Base-by-base conservation (phyloP, 345 rosid species). In the Populus ilicifolia region DNA sequence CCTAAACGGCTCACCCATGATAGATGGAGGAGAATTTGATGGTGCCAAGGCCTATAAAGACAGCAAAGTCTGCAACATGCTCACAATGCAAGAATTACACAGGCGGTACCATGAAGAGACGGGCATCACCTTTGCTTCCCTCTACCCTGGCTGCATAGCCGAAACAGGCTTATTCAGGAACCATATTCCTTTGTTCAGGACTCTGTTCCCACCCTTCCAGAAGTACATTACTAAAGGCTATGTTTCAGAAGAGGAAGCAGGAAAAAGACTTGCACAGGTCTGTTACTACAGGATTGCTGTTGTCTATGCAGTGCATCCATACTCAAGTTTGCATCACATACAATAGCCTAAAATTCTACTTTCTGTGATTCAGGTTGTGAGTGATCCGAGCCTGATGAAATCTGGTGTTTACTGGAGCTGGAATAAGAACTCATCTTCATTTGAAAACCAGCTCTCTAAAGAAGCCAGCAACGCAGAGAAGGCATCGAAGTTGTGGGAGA, bases 21-120 rank as follows among this genome's bases (percentile, higher is more conserved):
- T 95, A 33, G 98, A 95, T 66, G 99, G 99, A 18, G 99, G 94
- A 50, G 93, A 90, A 2, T 95, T 84, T 20, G 99, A 95, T 74
- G 99, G 99, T 68, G 99, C 99, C 35, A 95, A 95, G 83, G 97
- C 99, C 73, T 93, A 95, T 83, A 95, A 93, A 83, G 99, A 95
- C 86, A 95, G 99, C 84, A 95, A 95, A 79, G 98, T 95, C 59
- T 95, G 98, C 89, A 95, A 95, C 80, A 95, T 95, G 98, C 88
- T 95, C 48, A 89, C 92, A 8, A 95, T 95, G 99, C 99, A 93
- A 76, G 97, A 95, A 79, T 90, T 95, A 79, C 99, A 95, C 83
- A 84, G 94, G 82, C 92, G 93, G 16, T 95, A 83, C 86, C 98
- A 95, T 5, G 94, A 95, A 69, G 96, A 95, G 25, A 91, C 97